These are phyloP conservation scores for Coelastrella sp. DNA, from an alignment of 139 green algal genomes.

Conservation along the genomic window DNA sequence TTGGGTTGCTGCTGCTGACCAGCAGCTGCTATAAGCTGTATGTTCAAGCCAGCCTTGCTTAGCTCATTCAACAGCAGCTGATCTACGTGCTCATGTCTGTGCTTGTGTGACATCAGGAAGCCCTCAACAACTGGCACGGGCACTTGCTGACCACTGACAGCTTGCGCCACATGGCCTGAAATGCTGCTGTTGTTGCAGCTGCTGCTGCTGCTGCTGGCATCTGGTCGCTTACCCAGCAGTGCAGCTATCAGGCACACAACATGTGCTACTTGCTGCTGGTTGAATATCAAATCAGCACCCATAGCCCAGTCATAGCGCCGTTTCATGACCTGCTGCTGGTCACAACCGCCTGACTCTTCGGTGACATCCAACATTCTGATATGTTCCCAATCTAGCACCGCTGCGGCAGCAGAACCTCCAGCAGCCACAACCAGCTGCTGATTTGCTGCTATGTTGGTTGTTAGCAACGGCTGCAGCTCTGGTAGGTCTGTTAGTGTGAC, in stretches of 20 bases:
- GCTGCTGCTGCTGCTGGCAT: neutral
- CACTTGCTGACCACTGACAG: neutral
- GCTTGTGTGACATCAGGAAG: conserved; percentile 56
- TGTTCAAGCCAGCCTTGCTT: neutral
- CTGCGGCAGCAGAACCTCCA: conserved; percentile 9
- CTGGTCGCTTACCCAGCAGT: neutral
- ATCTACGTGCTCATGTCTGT: conserved; percentile 22
- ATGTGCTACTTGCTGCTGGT: conserved; percentile 19
- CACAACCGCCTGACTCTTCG: no score
- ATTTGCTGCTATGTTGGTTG: conserved; percentile 44
- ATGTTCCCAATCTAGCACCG: conserved; percentile 51
- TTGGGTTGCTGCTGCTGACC: neutral
- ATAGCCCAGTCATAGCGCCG: conserved; percentile 24
- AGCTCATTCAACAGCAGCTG: conserved; percentile 27
- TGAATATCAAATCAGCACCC: conserved; percentile 57
- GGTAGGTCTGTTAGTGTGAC: conserved; percentile 59
- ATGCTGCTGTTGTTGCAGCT: neutral
- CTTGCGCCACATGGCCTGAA: no score
- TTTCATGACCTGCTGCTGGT: neutral
- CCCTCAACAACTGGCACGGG: neutral
- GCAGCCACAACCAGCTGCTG: neutral
- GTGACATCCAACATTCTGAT: neutral
- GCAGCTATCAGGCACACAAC: neutral
- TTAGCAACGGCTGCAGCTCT: conserved; percentile 39
- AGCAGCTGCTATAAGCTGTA: neutral